A percentile compares a stretch with the other conserved stretches of the same genome.
These are phyloP conservation scores for Ligustrum vulgare DNA, from an alignment of 257 asterid species.

Conservation along the genomic window DNA sequence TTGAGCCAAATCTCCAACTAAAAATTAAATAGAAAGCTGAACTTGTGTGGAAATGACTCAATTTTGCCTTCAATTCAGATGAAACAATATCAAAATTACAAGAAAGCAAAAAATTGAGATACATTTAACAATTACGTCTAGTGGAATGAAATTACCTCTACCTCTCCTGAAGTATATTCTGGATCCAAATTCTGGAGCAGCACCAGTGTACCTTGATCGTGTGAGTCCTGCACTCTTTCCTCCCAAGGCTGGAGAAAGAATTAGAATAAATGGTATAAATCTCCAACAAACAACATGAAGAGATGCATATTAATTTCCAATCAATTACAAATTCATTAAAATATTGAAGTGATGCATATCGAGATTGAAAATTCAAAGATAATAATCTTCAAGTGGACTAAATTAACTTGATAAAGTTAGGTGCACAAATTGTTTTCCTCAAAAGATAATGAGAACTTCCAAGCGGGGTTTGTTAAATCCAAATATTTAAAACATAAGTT, in stretches of 20 bases:
- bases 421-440: background rate
- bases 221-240: constrained; percentile 53
- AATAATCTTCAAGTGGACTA: background rate
- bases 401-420: background rate
- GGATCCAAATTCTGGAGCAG: constrained; percentile 77
- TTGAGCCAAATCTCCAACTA: background rate
- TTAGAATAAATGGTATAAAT: background rate
- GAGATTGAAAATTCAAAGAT: background rate
- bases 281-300: background rate
- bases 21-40: background rate
- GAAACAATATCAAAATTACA: background rate
- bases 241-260: constrained; percentile 61
- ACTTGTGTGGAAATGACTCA: background rate
- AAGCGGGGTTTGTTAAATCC: background rate
- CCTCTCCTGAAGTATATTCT: constrained; percentile 74
- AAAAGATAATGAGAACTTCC: background rate
- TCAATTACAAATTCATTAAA: background rate
- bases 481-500: background rate
- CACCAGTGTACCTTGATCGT: constrained; percentile 56
- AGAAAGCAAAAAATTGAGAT: background rate
- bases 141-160: constrained; percentile 53
- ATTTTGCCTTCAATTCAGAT: background rate
- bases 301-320: background rate
- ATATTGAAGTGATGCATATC: background rate
- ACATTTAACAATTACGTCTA: background rate